Evolutionary conservation across 768 basidiomycete genomes (phyloP).

Genomic region (Rickenella mellea): DNA sequence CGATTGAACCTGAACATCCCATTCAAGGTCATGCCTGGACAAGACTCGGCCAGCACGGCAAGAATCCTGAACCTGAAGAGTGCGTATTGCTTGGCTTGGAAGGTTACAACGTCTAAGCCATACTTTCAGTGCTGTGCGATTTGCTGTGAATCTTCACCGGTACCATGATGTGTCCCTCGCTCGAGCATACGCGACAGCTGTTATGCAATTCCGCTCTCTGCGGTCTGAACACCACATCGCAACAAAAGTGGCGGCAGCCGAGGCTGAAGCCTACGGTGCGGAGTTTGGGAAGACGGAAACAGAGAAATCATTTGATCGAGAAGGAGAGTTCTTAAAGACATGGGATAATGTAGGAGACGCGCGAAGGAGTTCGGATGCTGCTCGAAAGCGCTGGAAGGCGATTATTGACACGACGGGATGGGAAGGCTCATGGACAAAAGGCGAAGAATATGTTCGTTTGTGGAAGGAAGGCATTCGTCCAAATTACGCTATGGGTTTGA

Average conservation of each 20-base stretch:
- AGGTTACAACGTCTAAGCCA: background rate
- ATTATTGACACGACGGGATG: constrained; percentile 33
- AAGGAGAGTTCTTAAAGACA: constrained; percentile 50
- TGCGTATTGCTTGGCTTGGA: constrained; percentile 29
- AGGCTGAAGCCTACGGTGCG: constrained; percentile 72
- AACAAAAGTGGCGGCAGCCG: constrained; percentile 63
- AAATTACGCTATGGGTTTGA: constrained; percentile 49
- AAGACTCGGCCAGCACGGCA: constrained; percentile 68
- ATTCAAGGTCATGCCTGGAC: constrained; percentile 62
- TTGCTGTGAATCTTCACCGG: constrained; percentile 69
- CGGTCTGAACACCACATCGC: constrained; percentile 79
- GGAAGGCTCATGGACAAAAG: constrained; percentile 57
- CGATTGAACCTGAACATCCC: constrained; percentile 45
- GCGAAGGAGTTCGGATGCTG: constrained; percentile 51
- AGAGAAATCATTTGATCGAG: constrained; percentile 48
- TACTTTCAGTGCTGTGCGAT: constrained; percentile 59
- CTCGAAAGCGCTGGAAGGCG: constrained; percentile 72
- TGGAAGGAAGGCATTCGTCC: constrained; percentile 67
- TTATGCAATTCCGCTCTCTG: constrained; percentile 82
- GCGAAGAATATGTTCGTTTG: constrained; percentile 59
- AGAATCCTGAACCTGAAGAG: constrained; percentile 87
- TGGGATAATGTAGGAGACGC: constrained; percentile 47
- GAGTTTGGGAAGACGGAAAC: constrained; percentile 52
- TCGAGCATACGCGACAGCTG: constrained; percentile 69
- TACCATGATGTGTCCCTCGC: constrained; percentile 56